Percentiles rank a stretch among this genome's conserved stretches.
Conservation (phyloP, 495 filamentous ascomycete genomes). For the Neurospora intermedia region DNA sequence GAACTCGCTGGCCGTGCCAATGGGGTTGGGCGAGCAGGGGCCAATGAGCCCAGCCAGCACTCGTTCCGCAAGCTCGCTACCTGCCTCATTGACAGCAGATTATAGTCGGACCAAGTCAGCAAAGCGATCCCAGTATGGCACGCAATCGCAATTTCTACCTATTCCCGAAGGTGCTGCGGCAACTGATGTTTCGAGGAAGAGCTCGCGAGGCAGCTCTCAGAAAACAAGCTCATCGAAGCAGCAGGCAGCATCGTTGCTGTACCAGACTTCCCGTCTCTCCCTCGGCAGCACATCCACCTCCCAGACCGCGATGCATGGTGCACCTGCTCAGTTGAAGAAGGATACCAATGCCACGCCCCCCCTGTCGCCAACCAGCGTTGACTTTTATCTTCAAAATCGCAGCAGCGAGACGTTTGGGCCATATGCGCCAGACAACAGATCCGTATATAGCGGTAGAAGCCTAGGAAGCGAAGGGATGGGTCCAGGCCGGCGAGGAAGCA, state of each 20-base stretch:
- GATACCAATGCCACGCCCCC: slow-evolving; percentile 32
- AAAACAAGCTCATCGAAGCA: slow-evolving; percentile 2
- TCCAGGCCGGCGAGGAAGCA: slow-evolving; percentile 10
- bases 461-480: slow-evolving; percentile 6
- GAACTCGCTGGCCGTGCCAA: slow-evolving; percentile 13
- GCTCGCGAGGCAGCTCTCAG: slow-evolving; percentile 13
- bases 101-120: slow-evolving; percentile 6
- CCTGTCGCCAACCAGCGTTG: slow-evolving; percentile 35
- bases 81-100: neutral
- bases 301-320: slow-evolving; percentile 3
- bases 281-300: slow-evolving; percentile 10
- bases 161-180: slow-evolving; percentile 5
- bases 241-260: neutral
- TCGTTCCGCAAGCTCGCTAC: slow-evolving; percentile 17
- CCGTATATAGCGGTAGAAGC: slow-evolving; percentile 13
- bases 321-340: neutral
- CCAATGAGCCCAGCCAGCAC: slow-evolving; percentile 18
- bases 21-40: slow-evolving; percentile 16
- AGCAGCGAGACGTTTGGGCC: neutral
- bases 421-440: slow-evolving; percentile 11
- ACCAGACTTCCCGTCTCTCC: slow-evolving; percentile 10
- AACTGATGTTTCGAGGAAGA: slow-evolving; percentile 5
- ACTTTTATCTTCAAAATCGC: slow-evolving; percentile 29
- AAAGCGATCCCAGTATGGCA: slow-evolving; percentile 17
- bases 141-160: slow-evolving; percentile 14